phyloP scores from a whole-genome alignment of 495 filamentous ascomycete species.

The Lepraria neglecta region DNA sequence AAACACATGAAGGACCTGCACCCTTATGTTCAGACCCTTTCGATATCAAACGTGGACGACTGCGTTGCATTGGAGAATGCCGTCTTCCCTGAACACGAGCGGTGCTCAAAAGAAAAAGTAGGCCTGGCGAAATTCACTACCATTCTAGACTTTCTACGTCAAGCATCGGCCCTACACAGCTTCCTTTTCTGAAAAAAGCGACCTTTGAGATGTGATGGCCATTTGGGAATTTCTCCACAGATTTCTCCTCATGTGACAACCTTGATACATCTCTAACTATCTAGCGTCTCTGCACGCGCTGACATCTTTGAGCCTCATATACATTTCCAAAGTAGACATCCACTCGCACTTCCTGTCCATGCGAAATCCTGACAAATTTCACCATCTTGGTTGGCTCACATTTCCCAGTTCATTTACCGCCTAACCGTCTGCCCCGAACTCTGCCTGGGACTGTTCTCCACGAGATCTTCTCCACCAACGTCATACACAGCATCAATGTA shows the following conservation, averaged over 20 bases:
- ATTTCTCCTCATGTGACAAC: not conserved
- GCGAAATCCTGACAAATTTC: not conserved
- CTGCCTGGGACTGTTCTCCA: conserved; percentile 70
- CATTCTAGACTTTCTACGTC: conserved; percentile 2
- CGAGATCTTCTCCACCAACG: conserved; percentile 43
- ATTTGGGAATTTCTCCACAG: not conserved
- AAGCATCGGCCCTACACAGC: not conserved
- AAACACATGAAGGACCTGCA: conserved; percentile 42
- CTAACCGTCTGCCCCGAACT: conserved; percentile 73
- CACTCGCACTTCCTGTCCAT: not conserved
- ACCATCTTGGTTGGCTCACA: conserved; percentile 11
- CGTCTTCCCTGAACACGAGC: conserved; percentile 64
- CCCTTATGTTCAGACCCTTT: conserved; percentile 67
- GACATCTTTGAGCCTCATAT: not conserved
- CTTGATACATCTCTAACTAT: not conserved
- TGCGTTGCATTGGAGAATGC: conserved; percentile 70
- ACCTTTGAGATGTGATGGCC: not conserved
- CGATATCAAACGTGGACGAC: conserved; percentile 64
- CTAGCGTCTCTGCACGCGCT: not conserved
- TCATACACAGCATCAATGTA: conserved; percentile 40
- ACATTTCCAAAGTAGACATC: not conserved
- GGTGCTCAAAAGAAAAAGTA: conserved; percentile 77
- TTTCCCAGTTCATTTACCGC: conserved; percentile 68
- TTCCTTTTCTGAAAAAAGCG: not conserved
- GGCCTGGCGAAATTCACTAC: conserved; percentile 25